Base-by-base conservation (phyloP, 2,329 filamentous ascomycete species). In the Aspergillus transmontanensis region DNA sequence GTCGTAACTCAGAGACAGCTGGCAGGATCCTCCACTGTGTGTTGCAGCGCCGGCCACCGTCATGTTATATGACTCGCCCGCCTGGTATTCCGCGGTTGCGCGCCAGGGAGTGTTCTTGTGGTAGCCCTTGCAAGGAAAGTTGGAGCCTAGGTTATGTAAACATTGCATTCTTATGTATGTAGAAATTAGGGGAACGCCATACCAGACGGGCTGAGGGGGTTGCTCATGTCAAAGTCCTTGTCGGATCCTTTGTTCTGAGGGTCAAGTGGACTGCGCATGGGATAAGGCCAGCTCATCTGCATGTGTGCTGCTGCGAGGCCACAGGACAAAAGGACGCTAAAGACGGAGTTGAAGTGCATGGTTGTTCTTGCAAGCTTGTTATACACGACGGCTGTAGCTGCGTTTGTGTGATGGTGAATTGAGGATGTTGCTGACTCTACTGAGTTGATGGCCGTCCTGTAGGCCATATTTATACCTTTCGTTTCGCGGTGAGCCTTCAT, bases 41-140 rank as follows among this genome's bases (percentile, higher is more conserved):
- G 74, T 75, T 58, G 86, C 86, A 50, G 82, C 82, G 54, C 89
- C 90, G 62, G 75, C 78, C 60, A 92, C 79, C 59, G 82, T 85
- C 76, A 92, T 83, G 70, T 85, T 85, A 78, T 90, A 86, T 34
- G 80, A 78, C 62, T 82, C 76, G 45, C 90, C 90, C 12, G 88
- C 83, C 4, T 79, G 72, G 75, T 88, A 92, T 21, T 82, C 85
- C 46, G 84, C 85, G 21, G 86, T 85, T 14, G 85, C 72, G 41
- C 79, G 76, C 66, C 85, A 85, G 14, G 79, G 73, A 3, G 63
- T 63, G 9, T 83, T 80, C n/a, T 66, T 51, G 58, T 85, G 82
- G 59, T 86, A 85, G 11, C 88, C 87, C 81, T 92, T 92, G 85
- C 91, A 94, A 7, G 90, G 88, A 75, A 87, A 94, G 77, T 92